Base-by-base conservation (phyloP, 108 stramenopile genomes). In the Cyclostephanos tholiformis region DNA sequence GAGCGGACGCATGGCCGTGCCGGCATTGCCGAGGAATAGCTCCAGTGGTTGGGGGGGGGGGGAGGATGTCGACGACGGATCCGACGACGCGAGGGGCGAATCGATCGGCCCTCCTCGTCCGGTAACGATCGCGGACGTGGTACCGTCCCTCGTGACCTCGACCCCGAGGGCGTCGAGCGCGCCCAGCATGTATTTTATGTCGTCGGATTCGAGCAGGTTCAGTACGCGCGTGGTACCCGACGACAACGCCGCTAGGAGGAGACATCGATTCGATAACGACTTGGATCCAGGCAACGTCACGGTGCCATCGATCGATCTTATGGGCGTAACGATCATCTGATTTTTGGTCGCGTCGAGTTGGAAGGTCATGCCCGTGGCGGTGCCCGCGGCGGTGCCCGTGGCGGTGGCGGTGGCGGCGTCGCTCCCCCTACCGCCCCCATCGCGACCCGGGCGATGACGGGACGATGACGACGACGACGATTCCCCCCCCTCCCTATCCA, bases 121-220 rank as follows among this genome's bases (percentile, higher is more conserved):
- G 30, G 79, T 83, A 4, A 94, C 89, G 20, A 75, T 82, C 10
- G 96, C 95, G 8, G 87, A 77, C 11, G 93, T 85, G 27, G 80
- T 65, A 38, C 84, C 83, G 53, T 92, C 80, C 20, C 82, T 73
- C 35, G 85, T 89, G 0, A 95, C 77, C 16, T 89, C 88, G 9
- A 97, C 97, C 51, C 90, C 70, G 72, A 98, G 76, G 4, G 79
- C 72, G 53, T 94, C 89, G 30, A 99, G 80, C 4, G 97, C 98
- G 14, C 91, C 85, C 13, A 99, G 84, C 97, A 99, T 97, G 88
- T 96, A 95, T n/a, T 84, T 85, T 74, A 97, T 98, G 84, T 99
- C 98, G 63, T 97, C 97, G 66, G 89, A 91, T 39, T 97, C 96
- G 49, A 98, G 75, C 38, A 98, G 83, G 77, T 98, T 98, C 75